Conservation (phyloP, 2,329 filamentous ascomycete genomes). For the Nemania serpens region DNA sequence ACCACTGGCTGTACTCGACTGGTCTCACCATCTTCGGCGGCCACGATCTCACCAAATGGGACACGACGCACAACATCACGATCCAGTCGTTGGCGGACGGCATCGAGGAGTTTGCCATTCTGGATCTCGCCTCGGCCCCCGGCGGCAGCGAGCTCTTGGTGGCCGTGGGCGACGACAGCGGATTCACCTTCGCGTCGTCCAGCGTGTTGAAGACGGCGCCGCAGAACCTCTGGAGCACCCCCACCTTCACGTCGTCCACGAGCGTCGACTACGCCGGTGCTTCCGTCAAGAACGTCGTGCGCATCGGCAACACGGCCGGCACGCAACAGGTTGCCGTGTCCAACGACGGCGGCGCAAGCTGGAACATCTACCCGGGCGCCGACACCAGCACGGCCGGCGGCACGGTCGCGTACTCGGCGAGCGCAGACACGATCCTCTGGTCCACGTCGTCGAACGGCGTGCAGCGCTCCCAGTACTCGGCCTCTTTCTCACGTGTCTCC, state of each 20-base stretch:
- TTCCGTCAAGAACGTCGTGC: constrained; percentile 51
- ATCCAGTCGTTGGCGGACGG: constrained; percentile 58
- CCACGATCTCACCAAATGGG: constrained; percentile 61
- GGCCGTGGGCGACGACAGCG: constrained; percentile 56
- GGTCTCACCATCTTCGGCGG: constrained; percentile 60
- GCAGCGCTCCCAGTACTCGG: constrained; percentile 48
- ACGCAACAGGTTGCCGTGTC: constrained; percentile 54
- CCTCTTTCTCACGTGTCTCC: constrained; percentile 51
- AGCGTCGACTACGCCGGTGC: constrained; percentile 57
- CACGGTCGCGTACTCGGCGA: constrained; percentile 55
- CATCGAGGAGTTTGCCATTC: constrained; percentile 59
- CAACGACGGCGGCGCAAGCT: constrained; percentile 54
- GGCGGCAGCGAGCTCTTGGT: constrained; percentile 57
- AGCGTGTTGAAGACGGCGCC: constrained; percentile 49
- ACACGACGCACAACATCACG: constrained; percentile 51
- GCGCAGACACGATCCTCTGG: constrained; percentile 56
- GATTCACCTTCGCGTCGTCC: constrained; percentile 52
- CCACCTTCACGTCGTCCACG: constrained; percentile 51
- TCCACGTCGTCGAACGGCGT: constrained; percentile 49
- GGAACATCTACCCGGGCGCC: constrained; percentile 53
- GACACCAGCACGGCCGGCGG: constrained; percentile 51
- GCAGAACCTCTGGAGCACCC: constrained; percentile 50
- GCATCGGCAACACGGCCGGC: constrained; percentile 53
- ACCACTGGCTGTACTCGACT: constrained; percentile 66
- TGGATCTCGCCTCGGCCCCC: constrained; percentile 53